Conservation (phyloP, 164 flowering plant species). For the Tetracentron sinense region DNA sequence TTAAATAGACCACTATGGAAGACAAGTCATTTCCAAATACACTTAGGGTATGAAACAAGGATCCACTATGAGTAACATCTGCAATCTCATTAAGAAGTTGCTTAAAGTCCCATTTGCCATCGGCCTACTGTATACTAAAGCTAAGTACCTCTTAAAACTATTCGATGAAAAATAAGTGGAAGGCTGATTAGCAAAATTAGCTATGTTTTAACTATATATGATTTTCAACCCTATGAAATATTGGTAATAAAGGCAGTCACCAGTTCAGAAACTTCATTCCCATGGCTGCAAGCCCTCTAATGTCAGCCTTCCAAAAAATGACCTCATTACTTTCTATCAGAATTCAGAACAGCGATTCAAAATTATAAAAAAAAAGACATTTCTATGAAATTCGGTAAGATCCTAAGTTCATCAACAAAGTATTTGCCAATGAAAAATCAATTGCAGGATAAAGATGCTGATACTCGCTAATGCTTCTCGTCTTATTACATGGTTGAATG, state of each 20-base stretch:
- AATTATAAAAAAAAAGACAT: conserved; percentile 2
- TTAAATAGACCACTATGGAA: too few species aligned
- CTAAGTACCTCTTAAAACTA: too few species aligned
- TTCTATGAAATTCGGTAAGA: background rate
- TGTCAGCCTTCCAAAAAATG: conserved; percentile 65
- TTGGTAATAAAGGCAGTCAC: too few species aligned
- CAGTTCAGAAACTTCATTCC: conserved; percentile 78
- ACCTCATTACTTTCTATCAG: conserved; percentile 89
- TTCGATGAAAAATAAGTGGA: too few species aligned
- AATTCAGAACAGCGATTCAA: conserved; percentile 18
- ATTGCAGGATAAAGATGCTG: conserved; percentile 74
- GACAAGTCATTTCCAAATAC: conserved; percentile 59
- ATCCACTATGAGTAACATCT: conserved; percentile 79
- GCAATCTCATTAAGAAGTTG: conserved; percentile 64
- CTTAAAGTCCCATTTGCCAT: too few species aligned
- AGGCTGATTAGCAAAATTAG: background rate
- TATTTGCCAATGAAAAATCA: conserved; percentile 84
- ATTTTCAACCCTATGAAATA: too few species aligned
- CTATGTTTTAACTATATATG: too few species aligned
- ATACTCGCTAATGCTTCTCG: conserved; percentile 74
- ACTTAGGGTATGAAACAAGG: conserved; percentile 54
- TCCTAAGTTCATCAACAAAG: background rate
- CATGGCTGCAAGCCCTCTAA: conserved; percentile 77
- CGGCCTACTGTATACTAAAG: too few species aligned
- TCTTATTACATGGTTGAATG: conserved; percentile 86